Percentiles rank a stretch among this genome's conserved stretches.
Evolutionary conservation across 371 early-diverging fungal species (phyloP).

Genomic region (Mortierella sp.): DNA sequence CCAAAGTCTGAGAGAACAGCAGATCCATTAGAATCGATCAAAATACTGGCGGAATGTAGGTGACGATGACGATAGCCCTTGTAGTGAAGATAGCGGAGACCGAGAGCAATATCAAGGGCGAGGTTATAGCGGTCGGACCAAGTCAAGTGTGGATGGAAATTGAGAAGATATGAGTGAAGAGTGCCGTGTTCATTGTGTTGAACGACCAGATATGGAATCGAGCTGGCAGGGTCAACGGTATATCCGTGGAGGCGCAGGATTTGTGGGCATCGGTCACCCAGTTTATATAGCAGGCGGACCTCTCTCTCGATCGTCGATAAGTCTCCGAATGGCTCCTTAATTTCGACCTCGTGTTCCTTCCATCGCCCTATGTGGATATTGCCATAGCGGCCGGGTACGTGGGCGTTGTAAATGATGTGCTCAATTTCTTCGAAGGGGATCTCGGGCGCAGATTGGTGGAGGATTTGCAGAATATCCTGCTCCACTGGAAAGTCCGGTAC

Average conservation of each 20-base stretch:
- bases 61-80: conserved; percentile 55
- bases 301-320: conserved; percentile 42
- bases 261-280: conserved; percentile 33
- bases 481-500: conserved; percentile 28
- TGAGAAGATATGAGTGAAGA: conserved; percentile 43
- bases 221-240: conserved; percentile 38
- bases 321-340: conserved; percentile 50
- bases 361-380: conserved; percentile 51
- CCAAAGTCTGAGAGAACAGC: conserved; percentile 51
- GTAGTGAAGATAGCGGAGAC: conserved; percentile 42
- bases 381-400: conserved; percentile 47
- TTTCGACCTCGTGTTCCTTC: conserved; percentile 40
- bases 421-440: conserved; percentile 43
- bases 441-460: conserved; percentile 37
- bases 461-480: conserved; percentile 31
- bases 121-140: conserved; percentile 54
- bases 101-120: conserved; percentile 44
- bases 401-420: conserved; percentile 33
- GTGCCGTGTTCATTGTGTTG: conserved; percentile 53
- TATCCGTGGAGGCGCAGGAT: conserved; percentile 40
- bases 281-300: conserved; percentile 45
- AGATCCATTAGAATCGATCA: conserved; percentile 51
- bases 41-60: conserved; percentile 48
- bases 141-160: conserved; percentile 48
- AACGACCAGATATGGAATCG: conserved; percentile 37